Evolutionary conservation across 495 filamentous ascomycete species (phyloP), one percentile per base, ranked within the genome.

Genomic region (Neurospora sp.): DNA sequence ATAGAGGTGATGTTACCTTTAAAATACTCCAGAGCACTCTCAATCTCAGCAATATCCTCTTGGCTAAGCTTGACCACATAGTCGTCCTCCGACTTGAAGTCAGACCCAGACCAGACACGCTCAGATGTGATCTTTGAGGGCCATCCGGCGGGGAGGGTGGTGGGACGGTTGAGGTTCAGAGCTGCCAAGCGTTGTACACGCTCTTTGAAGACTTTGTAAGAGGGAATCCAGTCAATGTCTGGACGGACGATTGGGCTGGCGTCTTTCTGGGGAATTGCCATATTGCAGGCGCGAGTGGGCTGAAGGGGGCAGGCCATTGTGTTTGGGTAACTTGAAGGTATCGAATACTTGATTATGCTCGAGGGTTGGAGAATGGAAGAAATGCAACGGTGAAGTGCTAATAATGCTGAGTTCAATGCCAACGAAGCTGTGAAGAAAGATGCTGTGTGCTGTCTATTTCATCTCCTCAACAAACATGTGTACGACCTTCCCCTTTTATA

Each of bases 161-260:
- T 79, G 20, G 73, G 78, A 12, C 78, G 77, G 69, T 80, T 44
- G 0, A 71, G 74, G 69, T 74, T 47, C 40, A 77, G 74, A 0
- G 44, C 38, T 39, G 73, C 73, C 37, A 79, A 72, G 18, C 71
- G 70, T 71, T 77, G 74, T 16, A 78, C 78, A 7, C 78, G 76
- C 45, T 79, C 73, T 65, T 74, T 76, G 74, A 70, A 79, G 42
- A 75, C 74, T 71, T 80, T 79, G 74, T 74, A 76, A 2, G 74
- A 75, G 3, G 78, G 78, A n/a, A 79, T 74, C 78, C 78, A 80
- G 3, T 73, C 74, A 45, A 79, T 80, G 41, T 79, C 75, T 22
- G 78, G 78, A 4, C 78, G 68, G 12, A 73, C 40, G 16, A 75
- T 77, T 6, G 27, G 53, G 14, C 14, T 65, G 53, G 53, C 1